Percentiles rank a stretch among this genome's conserved stretches.
Evolutionary conservation across 257 asterid species (phyloP).

Genomic region (Leptodermis oblonga): DNA sequence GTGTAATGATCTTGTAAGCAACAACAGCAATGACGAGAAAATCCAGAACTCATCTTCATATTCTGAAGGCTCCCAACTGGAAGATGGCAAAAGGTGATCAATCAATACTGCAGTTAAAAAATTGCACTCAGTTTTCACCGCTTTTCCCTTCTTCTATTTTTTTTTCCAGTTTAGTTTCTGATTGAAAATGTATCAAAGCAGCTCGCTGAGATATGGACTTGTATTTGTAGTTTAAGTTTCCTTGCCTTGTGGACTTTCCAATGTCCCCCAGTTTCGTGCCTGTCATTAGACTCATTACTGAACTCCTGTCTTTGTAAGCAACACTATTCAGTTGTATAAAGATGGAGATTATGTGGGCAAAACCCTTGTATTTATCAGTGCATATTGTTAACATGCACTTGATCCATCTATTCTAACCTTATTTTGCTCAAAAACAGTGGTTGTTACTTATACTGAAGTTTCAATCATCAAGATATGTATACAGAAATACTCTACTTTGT

Average conservation of each 20-base stretch:
- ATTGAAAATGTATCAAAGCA: slow-evolving; percentile 53
- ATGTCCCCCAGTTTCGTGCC: slow-evolving; percentile 14
- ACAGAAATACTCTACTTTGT: too few species aligned
- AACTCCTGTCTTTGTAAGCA: slow-evolving; percentile 11
- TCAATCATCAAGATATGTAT: too few species aligned
- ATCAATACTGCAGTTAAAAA: not conserved
- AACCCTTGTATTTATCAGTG: not conserved
- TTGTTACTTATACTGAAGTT: too few species aligned
- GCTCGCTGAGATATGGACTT: slow-evolving; percentile 62
- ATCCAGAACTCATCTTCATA: slow-evolving; percentile 29
- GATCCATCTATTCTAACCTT: not conserved
- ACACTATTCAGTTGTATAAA: slow-evolving; percentile 14
- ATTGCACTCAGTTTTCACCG: not conserved
- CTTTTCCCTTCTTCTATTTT: not conserved
- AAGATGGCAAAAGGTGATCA: slow-evolving; percentile 47
- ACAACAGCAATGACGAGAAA: slow-evolving; percentile 34
- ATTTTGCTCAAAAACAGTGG: not conserved
- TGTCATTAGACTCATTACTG: not conserved
- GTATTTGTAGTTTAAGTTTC: slow-evolving; percentile 15
- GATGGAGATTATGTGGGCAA: slow-evolving; percentile 16
- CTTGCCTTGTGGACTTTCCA: not conserved
- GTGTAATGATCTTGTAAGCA: slow-evolving; percentile 49
- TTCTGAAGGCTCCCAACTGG: slow-evolving; percentile 39
- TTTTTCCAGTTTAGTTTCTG: not conserved
- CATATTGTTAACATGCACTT: not conserved